A percentile compares a stretch with the other conserved stretches of the same genome.
Evolutionary conservation across 768 basidiomycete genomes (phyloP).

Genomic region (Psilocybe azurescens): DNA sequence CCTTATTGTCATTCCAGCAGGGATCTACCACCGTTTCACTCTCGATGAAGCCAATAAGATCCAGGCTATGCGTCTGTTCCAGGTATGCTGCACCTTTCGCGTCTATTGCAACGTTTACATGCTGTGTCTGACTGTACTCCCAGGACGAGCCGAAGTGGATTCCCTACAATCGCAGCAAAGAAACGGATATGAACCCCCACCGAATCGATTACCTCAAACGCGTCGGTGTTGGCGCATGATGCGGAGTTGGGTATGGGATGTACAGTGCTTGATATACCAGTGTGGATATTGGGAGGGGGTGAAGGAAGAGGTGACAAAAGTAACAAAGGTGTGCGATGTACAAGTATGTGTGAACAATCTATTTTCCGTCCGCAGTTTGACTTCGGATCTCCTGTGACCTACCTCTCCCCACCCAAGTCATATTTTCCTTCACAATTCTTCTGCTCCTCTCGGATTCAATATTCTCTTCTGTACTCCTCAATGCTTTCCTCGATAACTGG

Average conservation of each 20-base stretch:
- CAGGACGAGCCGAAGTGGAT: constrained; percentile 95
- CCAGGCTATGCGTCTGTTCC: constrained; percentile 83
- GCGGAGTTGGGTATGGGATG: background rate
- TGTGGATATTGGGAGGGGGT: background rate
- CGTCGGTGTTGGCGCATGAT: constrained; percentile 47
- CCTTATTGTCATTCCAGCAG: constrained; percentile 85
- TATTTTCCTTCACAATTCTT: too few relatives aligned
- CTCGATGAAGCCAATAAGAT: constrained; percentile 78
- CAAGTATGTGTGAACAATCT: background rate
- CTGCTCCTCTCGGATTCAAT: too few relatives aligned
- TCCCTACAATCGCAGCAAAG: constrained; percentile 66
- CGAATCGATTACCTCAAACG: constrained; percentile 64
- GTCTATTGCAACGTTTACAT: background rate
- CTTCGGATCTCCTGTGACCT: background rate
- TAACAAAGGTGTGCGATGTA: background rate
- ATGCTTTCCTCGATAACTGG: background rate
- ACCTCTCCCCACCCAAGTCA: background rate
- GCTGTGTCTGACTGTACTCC: background rate
- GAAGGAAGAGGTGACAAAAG: background rate
- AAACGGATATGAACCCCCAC: constrained; percentile 69
- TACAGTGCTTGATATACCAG: background rate
- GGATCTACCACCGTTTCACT: constrained; percentile 95
- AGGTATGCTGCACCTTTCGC: constrained; percentile 49
- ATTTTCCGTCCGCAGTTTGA: background rate
- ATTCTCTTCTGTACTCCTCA: background rate